Percentiles rank a stretch among this genome's conserved stretches.
Evolutionary conservation across 2,329 filamentous ascomycete species (phyloP).

Genomic region (Pseudocercospora fijiensis): DNA sequence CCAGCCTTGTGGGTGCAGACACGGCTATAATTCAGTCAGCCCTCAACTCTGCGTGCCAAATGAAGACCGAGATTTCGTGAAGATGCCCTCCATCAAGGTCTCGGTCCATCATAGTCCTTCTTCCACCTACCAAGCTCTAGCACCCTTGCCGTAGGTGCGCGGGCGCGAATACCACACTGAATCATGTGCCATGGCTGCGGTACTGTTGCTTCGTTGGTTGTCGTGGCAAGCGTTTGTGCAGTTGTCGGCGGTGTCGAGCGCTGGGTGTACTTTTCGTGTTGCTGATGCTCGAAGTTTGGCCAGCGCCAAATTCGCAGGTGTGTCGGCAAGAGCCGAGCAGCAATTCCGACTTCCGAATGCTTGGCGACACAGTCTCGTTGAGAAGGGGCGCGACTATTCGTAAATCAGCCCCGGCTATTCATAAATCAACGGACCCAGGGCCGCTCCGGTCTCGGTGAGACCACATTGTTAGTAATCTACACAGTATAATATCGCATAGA

Average conservation of each 20-base stretch:
- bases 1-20: constrained; percentile 93
- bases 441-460: no score
- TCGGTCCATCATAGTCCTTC: constrained; percentile 11
- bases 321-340: constrained; percentile 5
- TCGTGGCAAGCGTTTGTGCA: constrained; percentile 14
- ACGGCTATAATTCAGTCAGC: constrained; percentile 55
- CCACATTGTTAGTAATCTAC: no score
- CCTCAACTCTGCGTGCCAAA: not conserved
- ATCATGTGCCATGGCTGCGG: constrained; percentile 79
- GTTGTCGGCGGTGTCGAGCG: constrained; percentile 4
- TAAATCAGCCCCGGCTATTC: no score
- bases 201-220: constrained; percentile 24
- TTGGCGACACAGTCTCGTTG: not conserved
- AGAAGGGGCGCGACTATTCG: no score
- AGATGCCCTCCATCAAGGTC: constrained; percentile 3
- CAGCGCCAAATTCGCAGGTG: constrained; percentile 5
- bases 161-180: constrained; percentile 98
- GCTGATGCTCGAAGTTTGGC: not conserved
- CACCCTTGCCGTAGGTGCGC: constrained; percentile 94
- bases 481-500: no score
- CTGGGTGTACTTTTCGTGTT: not conserved
- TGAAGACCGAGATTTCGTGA: not conserved
- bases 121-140: constrained; percentile 78
- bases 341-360: not conserved
- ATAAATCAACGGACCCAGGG: no score